Evolutionary conservation across 768 basidiomycete genomes (phyloP), one percentile per base, ranked within the genome.

Genomic region (Gloeophyllum trabeum): DNA sequence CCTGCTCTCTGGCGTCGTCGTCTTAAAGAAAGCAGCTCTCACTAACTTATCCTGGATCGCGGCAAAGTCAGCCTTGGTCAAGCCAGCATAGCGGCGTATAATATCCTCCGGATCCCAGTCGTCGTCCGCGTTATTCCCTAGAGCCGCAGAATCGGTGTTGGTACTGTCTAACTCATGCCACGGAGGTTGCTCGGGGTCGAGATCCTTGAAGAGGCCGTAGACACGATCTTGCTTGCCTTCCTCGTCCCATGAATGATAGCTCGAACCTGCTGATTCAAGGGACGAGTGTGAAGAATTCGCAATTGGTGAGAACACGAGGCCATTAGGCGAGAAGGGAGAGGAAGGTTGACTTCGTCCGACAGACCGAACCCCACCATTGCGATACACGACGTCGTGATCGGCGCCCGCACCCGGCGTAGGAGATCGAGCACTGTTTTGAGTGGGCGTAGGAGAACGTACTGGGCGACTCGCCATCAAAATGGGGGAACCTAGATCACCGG

Each of bases 161-260:
- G 70, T 69, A n/a, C 55, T 51, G 12, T 63, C 52, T 40, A 83
- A 61, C 41, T 84, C 80, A 56, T 81, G 78, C 84, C 82, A 88
- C 2, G 69, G 62, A 24, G 71, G 62, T 24, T 69, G 70, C 38
- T 66, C 64, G 20, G 65, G 55, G 37, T 75, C 74, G 6, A 63
- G 55, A 40, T 74, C 71, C 25, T 59, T 66, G 55, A 87, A 76
- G 19, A 84, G 50, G 36, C 65, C 69, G 41, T 73, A 57, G 39
- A 69, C 56, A 35, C 66, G 66, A 47, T 81, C 76, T 44, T 72
- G 71, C 48, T 61, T 63, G 45, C 79, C 60, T 38, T 60, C 76
- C 18, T 62, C 77, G 43, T 86, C 82, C 72, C 71, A 79, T 3
- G 86, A 86, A 55, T 89, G 86, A 57, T 85, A 90, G 58, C 88